Base-by-base conservation (phyloP, 257 asterid genomes). In the Petrea volubilis region DNA sequence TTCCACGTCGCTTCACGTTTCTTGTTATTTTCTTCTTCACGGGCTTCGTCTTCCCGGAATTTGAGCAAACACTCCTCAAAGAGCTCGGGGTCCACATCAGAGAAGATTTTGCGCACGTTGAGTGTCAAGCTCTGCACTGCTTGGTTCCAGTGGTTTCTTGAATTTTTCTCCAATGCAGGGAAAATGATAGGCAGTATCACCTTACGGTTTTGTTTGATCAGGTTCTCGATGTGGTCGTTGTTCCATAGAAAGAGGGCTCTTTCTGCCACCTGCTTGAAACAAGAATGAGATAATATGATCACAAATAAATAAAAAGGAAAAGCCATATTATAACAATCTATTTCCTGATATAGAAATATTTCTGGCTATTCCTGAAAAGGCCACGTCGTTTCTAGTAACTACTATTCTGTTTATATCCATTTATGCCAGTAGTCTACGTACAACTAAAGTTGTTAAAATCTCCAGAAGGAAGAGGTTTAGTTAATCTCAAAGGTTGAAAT, bases 141-240 rank as follows among this genome's bases (percentile, higher is more conserved):
- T 51, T 75, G 80, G 38, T 79, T 79, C 83, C 80, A 79, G 72
- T 79, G 83, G 18, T 20, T 70, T 70, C 47, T 74, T 43, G 83
- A 64, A 2, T 79, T 79, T 21, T 66, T 75, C 83, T 75, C 80
- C 59, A 79, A 61, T 25, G 83, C 71, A 11, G 80, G 68, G 73
- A 79, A 79, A 60, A 75, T 75, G 33, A 79, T 75, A 9, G 80
- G 80, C 17, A 79, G 64, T 41, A 75, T 79, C 0, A 79, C 80
- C 36, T 53, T 66, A 1, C 77, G 76, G 20, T 79, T 79, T 79
- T 78, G 82, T 27, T 72, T 79, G 49, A 77, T 77, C 52, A 77
- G 77, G 24, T 50, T 71, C 68, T 59, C 81, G 15, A 79, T 66
- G 38, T 79, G 77, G 20, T 70, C 78, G 33, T 74, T 74, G 68